phyloP scores from a whole-genome alignment of 495 filamentous ascomycete species.

The Symbiotaphrina buchneri region DNA sequence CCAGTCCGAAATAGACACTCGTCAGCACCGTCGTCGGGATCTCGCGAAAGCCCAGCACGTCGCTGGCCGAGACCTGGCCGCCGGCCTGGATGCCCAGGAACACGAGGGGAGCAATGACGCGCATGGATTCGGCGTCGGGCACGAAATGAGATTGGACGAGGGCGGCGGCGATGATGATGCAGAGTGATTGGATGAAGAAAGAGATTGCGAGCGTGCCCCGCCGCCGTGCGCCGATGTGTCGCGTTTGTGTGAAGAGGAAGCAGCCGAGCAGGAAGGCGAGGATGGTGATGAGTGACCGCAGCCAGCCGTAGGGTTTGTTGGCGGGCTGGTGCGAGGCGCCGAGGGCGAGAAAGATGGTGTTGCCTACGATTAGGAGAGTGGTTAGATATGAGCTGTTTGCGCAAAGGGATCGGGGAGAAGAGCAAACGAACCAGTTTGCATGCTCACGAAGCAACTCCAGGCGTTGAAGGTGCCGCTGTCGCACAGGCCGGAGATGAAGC shows the following conservation, averaged over 20 bases:
- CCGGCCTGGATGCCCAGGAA: too few species aligned
- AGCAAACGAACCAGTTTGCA: conserved; percentile 26
- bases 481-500: conserved; percentile 32
- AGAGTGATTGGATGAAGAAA: conserved; percentile 1
- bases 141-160: too few species aligned
- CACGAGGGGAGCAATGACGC: too few species aligned
- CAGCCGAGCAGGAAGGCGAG: conserved; percentile 30
- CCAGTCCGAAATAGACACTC: too few species aligned
- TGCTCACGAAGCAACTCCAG: conserved; percentile 35
- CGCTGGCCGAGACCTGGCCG: too few species aligned
- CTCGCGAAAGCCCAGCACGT: too few species aligned
- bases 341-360: conserved; percentile 44
- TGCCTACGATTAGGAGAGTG: conserved; percentile 17
- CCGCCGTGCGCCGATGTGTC: conserved; percentile 11
- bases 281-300: conserved; percentile 40
- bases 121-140: too few species aligned
- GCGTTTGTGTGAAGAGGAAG: conserved; percentile 20
- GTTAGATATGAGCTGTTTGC: not conserved
- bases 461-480: conserved; percentile 39
- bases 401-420: conserved; percentile 1
- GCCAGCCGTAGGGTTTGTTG: conserved; percentile 32
- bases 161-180: not conserved
- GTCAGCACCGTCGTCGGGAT: too few species aligned
- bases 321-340: conserved; percentile 28
- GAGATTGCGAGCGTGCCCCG: conserved; percentile 3